Conservation (phyloP, 2,329 filamentous ascomycete species). For the Alternaria tenuissima region DNA sequence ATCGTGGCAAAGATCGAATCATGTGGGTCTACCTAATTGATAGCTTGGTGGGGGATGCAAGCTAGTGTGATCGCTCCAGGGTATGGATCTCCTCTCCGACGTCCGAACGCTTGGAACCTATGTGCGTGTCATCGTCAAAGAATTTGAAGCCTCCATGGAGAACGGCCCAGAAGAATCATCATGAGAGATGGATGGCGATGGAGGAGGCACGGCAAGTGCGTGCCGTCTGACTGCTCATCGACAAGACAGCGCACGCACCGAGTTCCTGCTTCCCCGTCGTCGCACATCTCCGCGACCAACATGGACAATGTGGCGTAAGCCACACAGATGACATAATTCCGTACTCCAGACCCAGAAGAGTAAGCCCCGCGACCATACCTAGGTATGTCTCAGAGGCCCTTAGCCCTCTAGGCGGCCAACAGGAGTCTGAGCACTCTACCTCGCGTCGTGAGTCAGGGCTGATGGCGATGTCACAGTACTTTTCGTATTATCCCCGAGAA, state of each 20-base stretch:
- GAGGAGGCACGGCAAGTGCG: constrained; percentile 1
- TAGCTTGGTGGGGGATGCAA: background rate
- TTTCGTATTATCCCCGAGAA: background rate
- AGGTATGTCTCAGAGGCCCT: background rate
- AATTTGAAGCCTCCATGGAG: background rate
- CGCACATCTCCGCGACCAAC: constrained; percentile 3
- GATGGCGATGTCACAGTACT: background rate
- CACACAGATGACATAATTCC: background rate
- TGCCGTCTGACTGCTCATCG: constrained; percentile 3
- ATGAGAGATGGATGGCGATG: background rate
- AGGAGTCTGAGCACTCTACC: background rate
- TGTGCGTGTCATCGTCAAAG: constrained; percentile 9
- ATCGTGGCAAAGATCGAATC: constrained; percentile 10
- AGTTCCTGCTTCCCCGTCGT: background rate
- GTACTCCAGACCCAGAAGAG: background rate
- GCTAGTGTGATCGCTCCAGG: constrained; percentile 11
- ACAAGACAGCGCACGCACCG: background rate
- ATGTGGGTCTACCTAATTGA: background rate
- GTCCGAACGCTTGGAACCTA: constrained; percentile 6
- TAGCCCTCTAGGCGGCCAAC: background rate
- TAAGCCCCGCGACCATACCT: background rate
- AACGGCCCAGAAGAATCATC: background rate
- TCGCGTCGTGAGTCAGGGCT: background rate
- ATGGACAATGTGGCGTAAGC: constrained; percentile 2
- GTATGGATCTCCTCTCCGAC: constrained; percentile 20